phyloP scores from a whole-genome alignment of 176 grass and related monocot genomes.

The Rhynchospora tenuis region DNA sequence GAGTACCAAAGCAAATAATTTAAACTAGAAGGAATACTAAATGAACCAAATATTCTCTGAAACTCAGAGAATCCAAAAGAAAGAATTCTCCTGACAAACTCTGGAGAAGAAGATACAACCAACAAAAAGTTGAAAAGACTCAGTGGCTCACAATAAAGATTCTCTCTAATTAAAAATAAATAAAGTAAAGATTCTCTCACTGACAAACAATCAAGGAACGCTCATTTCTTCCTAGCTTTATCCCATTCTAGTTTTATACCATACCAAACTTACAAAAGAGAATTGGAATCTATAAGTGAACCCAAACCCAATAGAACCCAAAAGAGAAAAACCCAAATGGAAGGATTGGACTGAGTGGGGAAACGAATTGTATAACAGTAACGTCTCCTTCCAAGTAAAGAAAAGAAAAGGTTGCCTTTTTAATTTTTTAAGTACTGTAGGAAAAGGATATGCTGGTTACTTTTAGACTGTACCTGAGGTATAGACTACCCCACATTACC shows the following conservation, averaged over 20 bases:
- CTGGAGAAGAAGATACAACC: neutral
- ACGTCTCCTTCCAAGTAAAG: constrained; percentile 12
- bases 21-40: neutral
- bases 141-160: neutral
- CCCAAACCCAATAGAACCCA: neutral
- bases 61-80: neutral
- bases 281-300: neutral
- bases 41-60: neutral
- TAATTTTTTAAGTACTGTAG: neutral
- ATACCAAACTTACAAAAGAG: neutral
- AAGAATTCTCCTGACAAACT: neutral
- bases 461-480: constrained; percentile 8
- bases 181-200: neutral
- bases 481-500: constrained; percentile 3
- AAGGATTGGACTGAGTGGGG: neutral
- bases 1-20: neutral
- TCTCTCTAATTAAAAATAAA: neutral
- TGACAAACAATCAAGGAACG: neutral
- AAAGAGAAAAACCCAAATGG: constrained; percentile 9
- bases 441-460: constrained; percentile 24
- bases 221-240: neutral
- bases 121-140: neutral
- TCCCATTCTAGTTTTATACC: neutral
- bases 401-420: constrained; percentile 9
- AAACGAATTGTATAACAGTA: constrained; percentile 13